Conservation (phyloP, 2,329 filamentous ascomycete species). For the Chaetothyriales sp. region DNA sequence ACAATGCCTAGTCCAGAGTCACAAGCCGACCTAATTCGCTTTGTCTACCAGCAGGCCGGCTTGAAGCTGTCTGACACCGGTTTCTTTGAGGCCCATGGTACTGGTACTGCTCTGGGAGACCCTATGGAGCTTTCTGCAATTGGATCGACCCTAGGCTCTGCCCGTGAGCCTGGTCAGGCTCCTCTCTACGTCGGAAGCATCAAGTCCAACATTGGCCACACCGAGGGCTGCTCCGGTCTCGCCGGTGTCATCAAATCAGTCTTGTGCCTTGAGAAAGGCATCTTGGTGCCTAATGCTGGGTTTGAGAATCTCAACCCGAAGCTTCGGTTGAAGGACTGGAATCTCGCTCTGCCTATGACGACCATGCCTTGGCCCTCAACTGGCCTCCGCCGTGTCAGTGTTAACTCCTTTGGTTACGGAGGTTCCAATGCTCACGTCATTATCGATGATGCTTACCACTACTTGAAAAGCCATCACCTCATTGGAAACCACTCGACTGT, state of each 20-base stretch:
- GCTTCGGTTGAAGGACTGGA: constrained; percentile 2
- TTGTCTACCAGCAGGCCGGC: constrained; percentile 22
- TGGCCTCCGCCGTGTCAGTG: constrained; percentile 5
- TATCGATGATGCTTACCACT: constrained; percentile 10
- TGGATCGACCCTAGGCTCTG: constrained; percentile 16
- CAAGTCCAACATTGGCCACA: constrained; percentile 21
- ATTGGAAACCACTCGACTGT: constrained; percentile 4
- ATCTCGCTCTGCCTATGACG: constrained; percentile 1
- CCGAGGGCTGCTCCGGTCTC: constrained; percentile 21
- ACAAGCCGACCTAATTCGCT: constrained; percentile 24
- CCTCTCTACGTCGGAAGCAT: constrained; percentile 22
- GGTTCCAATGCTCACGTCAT: constrained; percentile 14
- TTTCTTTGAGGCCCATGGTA: constrained; percentile 24
- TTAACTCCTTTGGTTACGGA: constrained; percentile 15
- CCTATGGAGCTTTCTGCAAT: constrained; percentile 19
- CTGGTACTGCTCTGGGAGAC: constrained; percentile 26
- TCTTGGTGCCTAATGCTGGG: constrained; percentile 21
- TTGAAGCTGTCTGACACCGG: constrained; percentile 7
- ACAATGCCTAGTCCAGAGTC: constrained; percentile 28
- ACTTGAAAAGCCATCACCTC: constrained; percentile 1
- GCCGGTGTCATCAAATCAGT: constrained; percentile 21
- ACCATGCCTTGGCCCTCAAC: constrained; percentile 5
- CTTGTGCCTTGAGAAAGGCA: constrained; percentile 14
- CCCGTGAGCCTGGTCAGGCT: constrained; percentile 1
- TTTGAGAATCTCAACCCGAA: constrained; percentile 21